Conservation (phyloP, 2,329 filamentous ascomycete species). For the Pseudodiploospora longispora region DNA sequence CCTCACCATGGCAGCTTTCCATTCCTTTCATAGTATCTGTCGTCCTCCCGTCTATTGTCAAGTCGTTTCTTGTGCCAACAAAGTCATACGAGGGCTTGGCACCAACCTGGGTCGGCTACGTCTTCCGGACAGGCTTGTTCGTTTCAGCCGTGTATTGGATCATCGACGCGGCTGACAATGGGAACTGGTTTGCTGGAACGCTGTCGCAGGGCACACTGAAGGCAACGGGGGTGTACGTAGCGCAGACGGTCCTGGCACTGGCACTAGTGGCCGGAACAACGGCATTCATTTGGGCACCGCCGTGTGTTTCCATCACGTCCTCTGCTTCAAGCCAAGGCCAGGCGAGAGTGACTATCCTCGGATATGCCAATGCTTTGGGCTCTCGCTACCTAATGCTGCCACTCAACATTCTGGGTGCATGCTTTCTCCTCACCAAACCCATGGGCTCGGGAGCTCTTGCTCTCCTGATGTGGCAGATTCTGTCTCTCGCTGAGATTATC, state of each 20-base stretch:
- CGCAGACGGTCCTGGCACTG: conserved; percentile 72
- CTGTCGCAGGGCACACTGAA: conserved; percentile 58
- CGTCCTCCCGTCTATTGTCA: conserved; percentile 65
- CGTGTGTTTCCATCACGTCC: conserved; percentile 66
- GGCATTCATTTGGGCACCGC: conserved; percentile 78
- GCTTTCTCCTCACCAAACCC: conserved; percentile 81
- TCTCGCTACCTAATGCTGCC: conserved; percentile 81
- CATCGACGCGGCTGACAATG: conserved; percentile 81
- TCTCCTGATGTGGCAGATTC: conserved; percentile 78
- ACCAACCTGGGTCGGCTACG: conserved; percentile 73
- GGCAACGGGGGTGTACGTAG: conserved; percentile 64
- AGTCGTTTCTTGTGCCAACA: conserved; percentile 72
- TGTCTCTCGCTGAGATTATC: conserved; percentile 63
- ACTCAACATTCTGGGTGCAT: conserved; percentile 66
- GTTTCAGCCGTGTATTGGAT: conserved; percentile 79
- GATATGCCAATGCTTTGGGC: conserved; percentile 89
- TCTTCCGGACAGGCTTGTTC: conserved; percentile 67
- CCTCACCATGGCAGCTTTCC: conserved; percentile 77
- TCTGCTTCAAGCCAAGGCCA: conserved; percentile 34
- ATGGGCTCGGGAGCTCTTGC: conserved; percentile 84
- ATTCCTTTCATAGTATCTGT: conserved; percentile 71
- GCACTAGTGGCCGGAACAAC: conserved; percentile 77
- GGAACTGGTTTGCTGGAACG: conserved; percentile 59
- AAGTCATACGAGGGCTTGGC: conserved; percentile 83
- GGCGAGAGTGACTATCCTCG: conserved; percentile 67